phyloP scores from a whole-genome alignment of 257 asterid species.

The Nyctanthes arbortristis region DNA sequence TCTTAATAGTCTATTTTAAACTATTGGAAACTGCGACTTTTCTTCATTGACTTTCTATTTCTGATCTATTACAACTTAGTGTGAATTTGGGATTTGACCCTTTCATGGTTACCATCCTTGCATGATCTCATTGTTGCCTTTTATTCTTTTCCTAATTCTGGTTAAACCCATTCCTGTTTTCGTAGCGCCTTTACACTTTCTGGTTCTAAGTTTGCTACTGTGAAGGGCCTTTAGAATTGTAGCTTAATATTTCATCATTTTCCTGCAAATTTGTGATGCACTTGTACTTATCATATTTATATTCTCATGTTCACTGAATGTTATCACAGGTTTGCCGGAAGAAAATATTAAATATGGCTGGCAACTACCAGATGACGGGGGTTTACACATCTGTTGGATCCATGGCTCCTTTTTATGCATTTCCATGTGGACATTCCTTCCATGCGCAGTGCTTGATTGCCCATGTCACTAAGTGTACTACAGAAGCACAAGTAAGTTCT shows the following conservation, averaged over 20 bases:
- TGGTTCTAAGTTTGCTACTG: neutral
- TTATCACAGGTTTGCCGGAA: slow-evolving; percentile 73
- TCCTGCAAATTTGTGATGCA: slow-evolving; percentile 3
- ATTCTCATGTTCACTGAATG: slow-evolving; percentile 28
- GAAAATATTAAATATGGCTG: slow-evolving; percentile 70
- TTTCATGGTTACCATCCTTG: neutral
- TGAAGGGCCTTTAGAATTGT: neutral
- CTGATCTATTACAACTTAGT: neutral
- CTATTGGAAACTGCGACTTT: neutral
- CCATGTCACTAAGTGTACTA: slow-evolving; percentile 86
- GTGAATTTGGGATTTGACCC: neutral
- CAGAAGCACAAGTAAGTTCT: slow-evolving; percentile 76
- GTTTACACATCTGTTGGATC: slow-evolving; percentile 77
- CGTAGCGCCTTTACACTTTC: neutral
- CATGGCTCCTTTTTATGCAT: slow-evolving; percentile 95
- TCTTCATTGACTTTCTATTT: neutral
- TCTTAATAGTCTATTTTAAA: neutral
- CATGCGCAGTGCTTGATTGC: slow-evolving; percentile 92
- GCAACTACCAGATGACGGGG: slow-evolving; percentile 65
- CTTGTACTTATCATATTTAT: slow-evolving; percentile 1
- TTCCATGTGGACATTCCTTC: slow-evolving; percentile 97
- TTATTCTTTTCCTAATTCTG: neutral
- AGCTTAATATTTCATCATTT: neutral
- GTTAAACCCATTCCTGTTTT: neutral
- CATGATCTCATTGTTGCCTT: neutral